These are phyloP conservation scores for Parafenestella ontariensis DNA, from an alignment of 2,329 filamentous ascomycete species.

Conservation along the genomic window DNA sequence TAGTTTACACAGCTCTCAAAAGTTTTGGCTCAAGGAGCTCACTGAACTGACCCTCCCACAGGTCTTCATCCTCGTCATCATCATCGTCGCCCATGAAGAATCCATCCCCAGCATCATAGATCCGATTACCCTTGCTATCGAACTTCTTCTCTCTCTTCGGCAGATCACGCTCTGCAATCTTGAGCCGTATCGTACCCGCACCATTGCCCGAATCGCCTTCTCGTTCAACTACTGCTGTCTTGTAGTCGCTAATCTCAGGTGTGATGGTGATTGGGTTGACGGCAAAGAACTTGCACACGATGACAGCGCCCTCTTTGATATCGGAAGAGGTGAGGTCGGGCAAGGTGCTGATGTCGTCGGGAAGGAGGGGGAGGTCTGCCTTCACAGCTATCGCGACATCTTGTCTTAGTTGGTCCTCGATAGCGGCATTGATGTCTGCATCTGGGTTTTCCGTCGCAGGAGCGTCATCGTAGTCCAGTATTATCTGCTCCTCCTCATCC, in stretches of 20 bases:
- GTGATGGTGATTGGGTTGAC: slow-evolving; percentile 66
- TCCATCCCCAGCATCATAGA: slow-evolving; percentile 70
- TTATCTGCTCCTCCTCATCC: slow-evolving; percentile 38
- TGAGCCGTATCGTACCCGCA: slow-evolving; percentile 64
- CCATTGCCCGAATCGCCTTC: slow-evolving; percentile 54
- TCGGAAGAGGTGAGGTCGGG: slow-evolving; percentile 58
- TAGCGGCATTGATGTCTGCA: slow-evolving; percentile 27
- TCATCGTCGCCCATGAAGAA: slow-evolving; percentile 36
- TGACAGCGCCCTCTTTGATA: slow-evolving; percentile 65
- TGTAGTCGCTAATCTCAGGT: slow-evolving; percentile 69
- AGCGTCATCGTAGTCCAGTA: slow-evolving; percentile 45
- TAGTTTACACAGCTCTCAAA: slow-evolving; percentile 27
- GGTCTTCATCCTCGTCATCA: slow-evolving; percentile 25
- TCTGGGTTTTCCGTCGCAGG: slow-evolving; percentile 29
- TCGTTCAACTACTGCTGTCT: slow-evolving; percentile 67
- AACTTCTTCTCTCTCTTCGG: slow-evolving; percentile 63
- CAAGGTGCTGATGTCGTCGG: slow-evolving; percentile 63
- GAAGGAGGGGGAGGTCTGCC: slow-evolving; percentile 70
- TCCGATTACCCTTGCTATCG: slow-evolving; percentile 73
- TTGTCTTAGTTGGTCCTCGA: slow-evolving; percentile 46
- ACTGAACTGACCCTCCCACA: slow-evolving; percentile 34
- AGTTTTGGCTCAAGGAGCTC: slow-evolving; percentile 42
- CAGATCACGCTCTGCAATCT: slow-evolving; percentile 74
- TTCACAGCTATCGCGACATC: slow-evolving; percentile 54
- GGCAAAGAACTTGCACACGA: slow-evolving; percentile 71